Percentiles rank a stretch among this genome's conserved stretches.
Evolutionary conservation across 108 stramenopile genomes (phyloP).

Genomic region (Conticribra weissflogii): DNA sequence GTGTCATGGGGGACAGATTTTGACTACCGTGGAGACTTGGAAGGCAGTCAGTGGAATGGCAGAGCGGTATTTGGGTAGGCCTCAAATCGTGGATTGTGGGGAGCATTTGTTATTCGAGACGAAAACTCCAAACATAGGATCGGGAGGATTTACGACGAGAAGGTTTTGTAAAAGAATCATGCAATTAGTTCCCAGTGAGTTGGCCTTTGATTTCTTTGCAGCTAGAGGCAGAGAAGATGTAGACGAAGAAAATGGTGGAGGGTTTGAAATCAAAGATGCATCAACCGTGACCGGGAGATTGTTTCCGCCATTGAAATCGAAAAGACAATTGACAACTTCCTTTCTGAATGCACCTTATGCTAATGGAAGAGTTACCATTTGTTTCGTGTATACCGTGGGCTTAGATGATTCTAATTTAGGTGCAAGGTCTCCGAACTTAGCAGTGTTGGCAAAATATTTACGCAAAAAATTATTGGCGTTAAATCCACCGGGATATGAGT

Average conservation of each 20-base stretch:
- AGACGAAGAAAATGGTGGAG: neutral
- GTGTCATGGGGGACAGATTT: conserved; percentile 50
- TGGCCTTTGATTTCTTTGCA: conserved; percentile 36
- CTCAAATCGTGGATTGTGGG: conserved; percentile 45
- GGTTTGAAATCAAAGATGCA: conserved; percentile 25
- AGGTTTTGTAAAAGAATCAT: conserved; percentile 22
- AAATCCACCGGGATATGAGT: conserved; percentile 45
- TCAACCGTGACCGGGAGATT: conserved; percentile 23
- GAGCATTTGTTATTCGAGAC: conserved; percentile 37
- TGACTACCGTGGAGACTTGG: conserved; percentile 45
- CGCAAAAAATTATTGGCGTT: conserved; percentile 19
- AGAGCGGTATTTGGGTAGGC: conserved; percentile 26
- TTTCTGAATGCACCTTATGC: conserved; percentile 49
- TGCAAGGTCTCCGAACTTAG: conserved; percentile 7
- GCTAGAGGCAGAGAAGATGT: conserved; percentile 25
- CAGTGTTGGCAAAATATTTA: conserved; percentile 26
- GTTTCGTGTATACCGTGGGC: conserved; percentile 39
- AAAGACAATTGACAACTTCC: conserved; percentile 34
- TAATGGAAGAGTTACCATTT: conserved; percentile 42
- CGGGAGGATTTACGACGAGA: conserved; percentile 1
- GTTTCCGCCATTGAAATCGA: conserved; percentile 32
- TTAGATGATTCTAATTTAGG: conserved; percentile 21
- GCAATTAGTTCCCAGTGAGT: conserved; percentile 29
- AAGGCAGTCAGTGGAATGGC: conserved; percentile 28
- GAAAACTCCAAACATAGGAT: neutral